phyloP scores from a whole-genome alignment of 768 basidiomycete genomes.

The Hygrocybe punicea region DNA sequence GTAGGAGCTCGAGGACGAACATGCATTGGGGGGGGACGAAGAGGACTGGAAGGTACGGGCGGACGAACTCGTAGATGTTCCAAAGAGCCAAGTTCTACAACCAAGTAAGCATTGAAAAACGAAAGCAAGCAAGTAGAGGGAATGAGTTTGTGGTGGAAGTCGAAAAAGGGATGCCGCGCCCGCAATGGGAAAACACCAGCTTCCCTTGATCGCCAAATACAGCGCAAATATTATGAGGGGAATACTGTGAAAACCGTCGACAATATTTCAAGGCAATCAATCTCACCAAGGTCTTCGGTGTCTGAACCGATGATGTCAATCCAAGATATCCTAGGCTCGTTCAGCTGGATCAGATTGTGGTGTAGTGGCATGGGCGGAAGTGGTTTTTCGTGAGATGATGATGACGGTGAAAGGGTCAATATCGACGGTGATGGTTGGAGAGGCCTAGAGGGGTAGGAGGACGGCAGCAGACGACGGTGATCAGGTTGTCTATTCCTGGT shows the following conservation, averaged over 20 bases:
- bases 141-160: constrained; percentile 6
- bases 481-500: neutral
- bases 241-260: constrained; percentile 1
- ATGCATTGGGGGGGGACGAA: constrained; percentile 21
- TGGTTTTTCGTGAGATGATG: neutral
- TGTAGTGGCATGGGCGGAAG: neutral
- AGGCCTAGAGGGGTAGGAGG: neutral
- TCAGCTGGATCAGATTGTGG: neutral
- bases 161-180: neutral
- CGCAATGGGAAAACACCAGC: neutral
- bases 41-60: constrained; percentile 35
- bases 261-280: constrained; percentile 1
- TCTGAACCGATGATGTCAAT: constrained; percentile 3
- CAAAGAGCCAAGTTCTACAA: neutral
- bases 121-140: constrained; percentile 6
- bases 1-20: constrained; percentile 42
- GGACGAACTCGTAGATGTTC: constrained; percentile 31
- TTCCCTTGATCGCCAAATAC: neutral
- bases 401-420: neutral
- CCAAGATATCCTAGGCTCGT: constrained; percentile 5
- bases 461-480: neutral
- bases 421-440: neutral
- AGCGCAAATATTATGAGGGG: neutral
- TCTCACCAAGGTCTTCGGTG: constrained; percentile 5
- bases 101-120: neutral